Evolutionary conservation across 345 rosid species (phyloP).

Genomic region (Rhodamnia rubescens): DNA sequence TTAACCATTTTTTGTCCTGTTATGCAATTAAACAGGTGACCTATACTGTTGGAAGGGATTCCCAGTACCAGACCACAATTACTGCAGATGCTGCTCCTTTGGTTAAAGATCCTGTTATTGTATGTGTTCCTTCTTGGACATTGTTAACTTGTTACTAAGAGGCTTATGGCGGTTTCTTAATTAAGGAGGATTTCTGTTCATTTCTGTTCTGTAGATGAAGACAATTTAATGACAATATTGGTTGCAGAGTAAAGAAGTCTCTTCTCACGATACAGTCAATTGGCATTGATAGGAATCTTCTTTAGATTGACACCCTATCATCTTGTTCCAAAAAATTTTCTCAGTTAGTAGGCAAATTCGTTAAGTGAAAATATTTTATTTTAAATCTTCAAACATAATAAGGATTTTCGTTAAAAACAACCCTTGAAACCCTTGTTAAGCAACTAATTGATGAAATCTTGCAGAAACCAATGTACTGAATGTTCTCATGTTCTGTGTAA

Average conservation of each 20-base stretch:
- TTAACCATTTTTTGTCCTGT: not conserved
- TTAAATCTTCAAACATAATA: not conserved
- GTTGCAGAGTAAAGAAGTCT: not conserved
- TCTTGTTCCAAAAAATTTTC: not conserved
- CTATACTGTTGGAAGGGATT: constrained; percentile 76
- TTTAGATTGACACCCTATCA: not conserved
- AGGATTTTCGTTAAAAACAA: not conserved
- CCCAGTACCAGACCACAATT: constrained; percentile 46
- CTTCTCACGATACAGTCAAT: not conserved
- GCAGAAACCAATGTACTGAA: not conserved
- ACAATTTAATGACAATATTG: not conserved
- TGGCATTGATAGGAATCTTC: not conserved
- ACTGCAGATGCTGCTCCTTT: constrained; percentile 53
- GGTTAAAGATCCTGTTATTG: constrained; percentile 67
- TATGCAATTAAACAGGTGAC: constrained; percentile 46
- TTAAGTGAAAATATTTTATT: not conserved
- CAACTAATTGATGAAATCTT: not conserved
- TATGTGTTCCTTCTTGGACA: constrained; percentile 17
- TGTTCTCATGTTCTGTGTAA: not conserved
- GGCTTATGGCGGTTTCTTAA: not conserved
- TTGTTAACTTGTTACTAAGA: not conserved
- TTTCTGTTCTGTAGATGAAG: not conserved
- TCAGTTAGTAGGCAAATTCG: not conserved
- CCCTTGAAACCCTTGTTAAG: not conserved
- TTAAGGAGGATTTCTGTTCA: not conserved